Percentiles rank a stretch among this genome's conserved stretches.
Evolutionary conservation across 495 filamentous ascomycete genomes (phyloP).

Genomic region (Lasiosphaeria ovina): DNA sequence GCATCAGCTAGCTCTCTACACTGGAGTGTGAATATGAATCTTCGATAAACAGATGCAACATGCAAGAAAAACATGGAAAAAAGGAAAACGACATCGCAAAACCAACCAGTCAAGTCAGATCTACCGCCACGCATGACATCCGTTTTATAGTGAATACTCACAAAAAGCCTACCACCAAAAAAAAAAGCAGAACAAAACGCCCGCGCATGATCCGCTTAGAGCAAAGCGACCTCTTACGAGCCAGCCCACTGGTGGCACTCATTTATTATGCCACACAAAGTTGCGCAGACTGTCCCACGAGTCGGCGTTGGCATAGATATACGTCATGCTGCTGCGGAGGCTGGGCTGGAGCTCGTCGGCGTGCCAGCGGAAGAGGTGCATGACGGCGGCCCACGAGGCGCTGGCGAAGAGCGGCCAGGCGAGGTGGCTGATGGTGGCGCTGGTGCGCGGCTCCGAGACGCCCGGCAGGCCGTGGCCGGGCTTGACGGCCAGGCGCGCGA

Average conservation of each 20-base stretch:
- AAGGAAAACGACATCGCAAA: too few relatives aligned
- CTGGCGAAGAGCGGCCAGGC: conserved; percentile 91
- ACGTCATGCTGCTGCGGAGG: conserved; percentile 93
- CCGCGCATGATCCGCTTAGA: too few relatives aligned
- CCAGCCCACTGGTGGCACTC: conserved; percentile 1
- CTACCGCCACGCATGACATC: too few relatives aligned
- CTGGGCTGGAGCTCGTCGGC: conserved; percentile 85
- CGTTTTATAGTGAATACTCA: too few relatives aligned
- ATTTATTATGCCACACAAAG: conserved; percentile 84
- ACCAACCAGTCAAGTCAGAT: too few relatives aligned
- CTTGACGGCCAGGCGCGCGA: conserved; percentile 78
- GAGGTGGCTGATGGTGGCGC: conserved; percentile 56
- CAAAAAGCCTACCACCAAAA: too few relatives aligned
- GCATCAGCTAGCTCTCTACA: too few relatives aligned
- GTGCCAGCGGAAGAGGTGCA: conserved; percentile 93
- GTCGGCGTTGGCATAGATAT: conserved; percentile 86
- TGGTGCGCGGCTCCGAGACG: conserved; percentile 36
- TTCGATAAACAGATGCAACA: too few relatives aligned
- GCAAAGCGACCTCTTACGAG: too few relatives aligned
- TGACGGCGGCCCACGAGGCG: conserved; percentile 84
- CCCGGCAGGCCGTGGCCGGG: conserved; percentile 50
- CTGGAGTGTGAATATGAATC: too few relatives aligned
- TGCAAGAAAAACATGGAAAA: too few relatives aligned
- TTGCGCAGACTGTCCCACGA: conserved; percentile 79
- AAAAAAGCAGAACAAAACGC: too few relatives aligned